Base-by-base conservation (phyloP, 2,329 filamentous ascomycete species). In the Fonsecaea monophora region DNA sequence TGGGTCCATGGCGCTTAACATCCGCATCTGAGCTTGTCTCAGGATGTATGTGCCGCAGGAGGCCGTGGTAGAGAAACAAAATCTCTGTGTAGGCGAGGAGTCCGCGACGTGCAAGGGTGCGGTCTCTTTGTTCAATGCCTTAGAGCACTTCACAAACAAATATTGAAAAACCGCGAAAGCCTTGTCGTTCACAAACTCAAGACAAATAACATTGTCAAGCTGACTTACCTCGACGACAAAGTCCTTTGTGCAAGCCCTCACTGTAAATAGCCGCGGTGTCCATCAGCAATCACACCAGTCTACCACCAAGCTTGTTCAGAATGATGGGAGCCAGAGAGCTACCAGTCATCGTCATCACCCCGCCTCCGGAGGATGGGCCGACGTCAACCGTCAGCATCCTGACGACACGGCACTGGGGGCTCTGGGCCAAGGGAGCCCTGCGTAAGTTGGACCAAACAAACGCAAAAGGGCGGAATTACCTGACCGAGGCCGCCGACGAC, bases 201-300 rank as follows among this genome's bases (percentile, higher is more conserved):
- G 45, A 50, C 45, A 50, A 50, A 50, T n/a, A 50, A 8, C 45
- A 50, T 50, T 48, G 42, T 48, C 18, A 45, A 45, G n/a, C n/a
- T 9, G 40, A 45, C 40, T 18, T 18, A 25, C 45, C 45, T 50
- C 18, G 18, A 50, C 12, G 25, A 50, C 45, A 50, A 50, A 50
- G 45, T 50, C 18, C 45, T 50, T 50, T 50, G 18, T 25, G 18
- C 45, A 10, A 25, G 45, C 3, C 21, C 18, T 50, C 10, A 4
- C 18, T 50, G 45, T 50, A 50, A 10, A 50, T 50, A 50, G 6
- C 18, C 45, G 45, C 18, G 9, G 45, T 50, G 45, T 25, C 18
- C 45, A 25, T 21, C 45, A 25, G 45, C 45, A 50, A 3, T 25
- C n/a, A 21, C 42, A 8, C 42, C 9, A 50, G 18, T 10, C 45